Conservation (phyloP, 495 filamentous ascomycete genomes). For the Jackrogersella multiformis region DNA sequence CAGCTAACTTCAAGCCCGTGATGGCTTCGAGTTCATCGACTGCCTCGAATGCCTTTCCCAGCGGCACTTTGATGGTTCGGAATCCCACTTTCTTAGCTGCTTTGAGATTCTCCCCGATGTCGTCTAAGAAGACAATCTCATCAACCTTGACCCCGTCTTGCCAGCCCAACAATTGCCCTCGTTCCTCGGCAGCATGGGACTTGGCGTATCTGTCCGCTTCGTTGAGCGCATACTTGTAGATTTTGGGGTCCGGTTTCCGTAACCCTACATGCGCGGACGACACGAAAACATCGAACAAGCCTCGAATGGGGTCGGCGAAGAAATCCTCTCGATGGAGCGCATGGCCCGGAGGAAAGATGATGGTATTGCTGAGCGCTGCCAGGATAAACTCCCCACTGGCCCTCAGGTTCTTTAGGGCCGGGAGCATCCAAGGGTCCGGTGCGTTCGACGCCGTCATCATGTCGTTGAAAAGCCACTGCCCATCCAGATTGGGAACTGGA, state of each 20-base stretch:
- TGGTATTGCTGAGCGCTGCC: slow-evolving; percentile 87
- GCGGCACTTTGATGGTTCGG: slow-evolving; percentile 80
- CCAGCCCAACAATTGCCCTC: slow-evolving; percentile 56
- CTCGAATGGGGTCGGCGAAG: slow-evolving; percentile 59
- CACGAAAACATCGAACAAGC: slow-evolving; percentile 83
- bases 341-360: slow-evolving; percentile 78
- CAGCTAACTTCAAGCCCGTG: slow-evolving; percentile 59
- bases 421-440: slow-evolving; percentile 87
- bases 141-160: slow-evolving; percentile 63
- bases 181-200: slow-evolving; percentile 49
- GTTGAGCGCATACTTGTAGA: slow-evolving; percentile 78
- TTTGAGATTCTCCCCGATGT: slow-evolving; percentile 94
- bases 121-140: slow-evolving; percentile 90
- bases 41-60: slow-evolving; percentile 81
- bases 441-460: slow-evolving; percentile 83
- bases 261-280: slow-evolving; percentile 85
- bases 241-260: slow-evolving; percentile 83
- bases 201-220: slow-evolving; percentile 69
- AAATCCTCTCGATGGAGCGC: slow-evolving; percentile 55
- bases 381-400: slow-evolving; percentile 72
- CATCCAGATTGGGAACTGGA: slow-evolving; percentile 77
- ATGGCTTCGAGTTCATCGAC: slow-evolving; percentile 61
- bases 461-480: slow-evolving; percentile 82
- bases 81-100: slow-evolving; percentile 79
- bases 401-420: slow-evolving; percentile 76